phyloP scores from a whole-genome alignment of 1,139 yeast genomes.

The Candida pseudoviswanathii region DNA sequence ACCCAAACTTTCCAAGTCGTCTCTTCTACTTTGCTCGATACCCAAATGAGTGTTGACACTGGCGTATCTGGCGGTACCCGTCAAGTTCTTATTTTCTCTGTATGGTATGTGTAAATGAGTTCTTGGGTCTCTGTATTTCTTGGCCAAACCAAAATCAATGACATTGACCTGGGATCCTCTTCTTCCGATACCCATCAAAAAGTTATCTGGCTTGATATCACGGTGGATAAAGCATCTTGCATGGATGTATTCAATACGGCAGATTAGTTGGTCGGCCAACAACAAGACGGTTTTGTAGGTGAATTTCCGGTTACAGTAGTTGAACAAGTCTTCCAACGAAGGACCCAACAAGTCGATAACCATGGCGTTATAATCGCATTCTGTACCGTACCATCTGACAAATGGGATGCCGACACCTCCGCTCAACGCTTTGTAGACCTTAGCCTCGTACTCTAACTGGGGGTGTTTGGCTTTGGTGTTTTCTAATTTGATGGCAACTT shows the following conservation, averaged over 20 bases:
- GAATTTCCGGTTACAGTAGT: slow-evolving; percentile 92
- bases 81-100: slow-evolving; percentile 91
- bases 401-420: slow-evolving; percentile 98
- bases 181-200: slow-evolving; percentile 94
- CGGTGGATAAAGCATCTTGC: slow-evolving; percentile 94
- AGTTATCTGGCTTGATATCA: slow-evolving; percentile 94
- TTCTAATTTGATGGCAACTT: slow-evolving; percentile 94
- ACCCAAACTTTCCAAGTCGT: slow-evolving; percentile 93
- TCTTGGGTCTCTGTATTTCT: slow-evolving; percentile 92
- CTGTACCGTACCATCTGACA: slow-evolving; percentile 96
- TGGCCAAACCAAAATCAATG: slow-evolving; percentile 96
- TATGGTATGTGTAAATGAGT: slow-evolving; percentile 95
- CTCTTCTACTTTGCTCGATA: slow-evolving; percentile 94
- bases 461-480: slow-evolving; percentile 92
- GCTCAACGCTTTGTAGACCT: slow-evolving; percentile 89
- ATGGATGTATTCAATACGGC: slow-evolving; percentile 93
- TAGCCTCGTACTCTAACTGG: slow-evolving; percentile 94
- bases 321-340: slow-evolving; percentile 90
- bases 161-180: slow-evolving; percentile 95
- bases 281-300: slow-evolving; percentile 90
- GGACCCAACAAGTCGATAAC: slow-evolving; percentile 96
- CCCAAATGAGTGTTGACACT: slow-evolving; percentile 95
- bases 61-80: slow-evolving; percentile 98
- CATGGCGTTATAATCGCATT: slow-evolving; percentile 95
- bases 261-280: slow-evolving; percentile 91